Conservation (phyloP, 2,329 filamentous ascomycete species). For the Phyllosticta citrichinensis region DNA sequence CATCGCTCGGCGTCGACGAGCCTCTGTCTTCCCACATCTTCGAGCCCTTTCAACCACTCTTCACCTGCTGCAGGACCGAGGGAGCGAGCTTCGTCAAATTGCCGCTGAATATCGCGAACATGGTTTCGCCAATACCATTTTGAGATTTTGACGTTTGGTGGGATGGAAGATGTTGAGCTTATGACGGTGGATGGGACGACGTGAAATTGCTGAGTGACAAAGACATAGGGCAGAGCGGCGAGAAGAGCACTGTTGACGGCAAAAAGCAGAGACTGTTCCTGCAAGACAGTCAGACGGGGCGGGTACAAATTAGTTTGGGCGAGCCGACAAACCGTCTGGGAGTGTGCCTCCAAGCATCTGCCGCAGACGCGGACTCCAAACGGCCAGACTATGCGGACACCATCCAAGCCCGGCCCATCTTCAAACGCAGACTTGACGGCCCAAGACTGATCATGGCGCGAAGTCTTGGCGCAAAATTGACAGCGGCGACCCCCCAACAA, state of each 20-base stretch:
- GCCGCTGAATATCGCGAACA: constrained; percentile 50
- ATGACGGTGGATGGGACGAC: constrained; percentile 49
- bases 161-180: constrained; percentile 40
- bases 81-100: constrained; percentile 54
- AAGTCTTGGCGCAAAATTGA: constrained; percentile 53
- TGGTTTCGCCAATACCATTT: constrained; percentile 59
- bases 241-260: constrained; percentile 53
- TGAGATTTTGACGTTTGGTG: constrained; percentile 41
- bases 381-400: constrained; percentile 58
- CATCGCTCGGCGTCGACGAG: constrained; percentile 56
- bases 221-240: constrained; percentile 58
- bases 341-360: constrained; percentile 49
- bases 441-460: constrained; percentile 15
- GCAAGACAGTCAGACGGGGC: constrained; percentile 18
- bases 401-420: constrained; percentile 51
- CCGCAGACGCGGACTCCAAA: constrained; percentile 60
- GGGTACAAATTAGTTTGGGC: neutral
- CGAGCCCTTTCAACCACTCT: constrained; percentile 72
- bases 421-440: constrained; percentile 39
- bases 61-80: constrained; percentile 59
- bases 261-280: constrained; percentile 63
- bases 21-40: constrained; percentile 49
- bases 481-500: constrained; percentile 54
- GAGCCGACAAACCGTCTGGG: constrained; percentile 50
- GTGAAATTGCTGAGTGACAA: constrained; percentile 52